Base-by-base conservation (phyloP, 768 basidiomycete genomes). In the Mrakia hoshinonis region DNA sequence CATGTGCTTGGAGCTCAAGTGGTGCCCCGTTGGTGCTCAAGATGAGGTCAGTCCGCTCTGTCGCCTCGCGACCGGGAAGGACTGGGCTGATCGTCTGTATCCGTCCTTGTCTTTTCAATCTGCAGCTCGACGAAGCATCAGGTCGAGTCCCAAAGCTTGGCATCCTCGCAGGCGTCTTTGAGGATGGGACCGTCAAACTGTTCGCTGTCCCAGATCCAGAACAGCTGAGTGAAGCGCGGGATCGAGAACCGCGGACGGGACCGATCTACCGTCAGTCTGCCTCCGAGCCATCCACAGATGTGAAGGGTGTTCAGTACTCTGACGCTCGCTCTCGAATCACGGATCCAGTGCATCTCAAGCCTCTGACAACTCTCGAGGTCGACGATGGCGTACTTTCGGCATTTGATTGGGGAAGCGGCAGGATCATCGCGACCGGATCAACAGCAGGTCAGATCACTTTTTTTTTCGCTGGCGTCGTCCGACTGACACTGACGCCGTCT, bases 391-490 rank as follows among this genome's bases (percentile, higher is more conserved):
- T 83, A n/a, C 89, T 87, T 76, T 89, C 85, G 84, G 84, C 85
- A 20, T 82, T 96, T 67, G 92, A 96, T 75, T 97, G 93, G 93
- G 89, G 87, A 0, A 92, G 91, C 74, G 90, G 91, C 73, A 87
- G 89, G 70, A 75, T 87, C 13, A 79, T 99, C 9, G 92, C 91
- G 0, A 85, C 89, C 15, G 94, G 93, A 0, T 87, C 87, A 34
- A 87, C 90, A 2, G 89, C 91, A 74, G 94, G 95, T 92, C 31
- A 68, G 78, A 55, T 38, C 7, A 11, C 34, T 18, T 49, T 4
- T 22, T 15, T 31, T 54, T 13, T 31, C 12, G 5, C 48, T 36
- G 10, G 67, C 64, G 15, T 36, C 4, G 4, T 20, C 34, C 20
- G 11, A 6, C 22, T 12, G 60, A 38, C 10, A n/a, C n/a, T n/a